Percentiles rank a stretch among this genome's conserved stretches.
phyloP scores from a whole-genome alignment of 2,329 filamentous ascomycete genomes.

The Ophiostoma ulmi region DNA sequence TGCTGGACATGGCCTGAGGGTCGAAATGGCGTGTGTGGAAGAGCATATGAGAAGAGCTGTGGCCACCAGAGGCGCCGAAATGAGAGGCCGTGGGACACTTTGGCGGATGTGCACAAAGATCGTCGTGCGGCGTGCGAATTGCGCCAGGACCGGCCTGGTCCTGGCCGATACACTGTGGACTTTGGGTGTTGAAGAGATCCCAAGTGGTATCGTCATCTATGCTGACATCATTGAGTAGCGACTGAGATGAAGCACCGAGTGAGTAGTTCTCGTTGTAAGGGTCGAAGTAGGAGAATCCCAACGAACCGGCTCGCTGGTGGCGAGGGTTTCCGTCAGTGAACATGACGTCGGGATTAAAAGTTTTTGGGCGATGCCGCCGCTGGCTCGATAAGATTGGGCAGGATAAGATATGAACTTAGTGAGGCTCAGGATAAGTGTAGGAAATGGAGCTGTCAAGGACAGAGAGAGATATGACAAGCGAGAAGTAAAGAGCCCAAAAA shows the following conservation, averaged over 20 bases:
- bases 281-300: constrained; percentile 21
- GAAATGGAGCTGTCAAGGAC: neutral
- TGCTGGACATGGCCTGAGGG: constrained; percentile 10
- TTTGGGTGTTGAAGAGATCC: constrained; percentile 26
- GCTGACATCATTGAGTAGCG: constrained; percentile 19
- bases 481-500: neutral
- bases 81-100: constrained; percentile 24
- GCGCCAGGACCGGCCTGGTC: constrained; percentile 20
- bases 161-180: constrained; percentile 23
- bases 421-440: constrained; percentile 12
- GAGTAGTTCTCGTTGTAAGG: constrained; percentile 22
- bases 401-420: constrained; percentile 2
- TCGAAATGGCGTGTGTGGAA: constrained; percentile 27
- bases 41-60: constrained; percentile 24
- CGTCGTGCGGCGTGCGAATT: constrained; percentile 27
- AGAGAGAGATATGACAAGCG: neutral
- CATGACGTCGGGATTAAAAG: constrained; percentile 5
- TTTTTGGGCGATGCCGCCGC: neutral
- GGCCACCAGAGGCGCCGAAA: constrained; percentile 12
- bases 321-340: constrained; percentile 23
- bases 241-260: constrained; percentile 15
- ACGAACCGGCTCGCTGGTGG: constrained; percentile 22
- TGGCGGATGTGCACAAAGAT: constrained; percentile 26
- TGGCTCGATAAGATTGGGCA: neutral
- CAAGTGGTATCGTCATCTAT: constrained; percentile 22